phyloP scores from a whole-genome alignment of 1,284 basidiomycete genomes.

The Papiliotrema flavescens region DNA sequence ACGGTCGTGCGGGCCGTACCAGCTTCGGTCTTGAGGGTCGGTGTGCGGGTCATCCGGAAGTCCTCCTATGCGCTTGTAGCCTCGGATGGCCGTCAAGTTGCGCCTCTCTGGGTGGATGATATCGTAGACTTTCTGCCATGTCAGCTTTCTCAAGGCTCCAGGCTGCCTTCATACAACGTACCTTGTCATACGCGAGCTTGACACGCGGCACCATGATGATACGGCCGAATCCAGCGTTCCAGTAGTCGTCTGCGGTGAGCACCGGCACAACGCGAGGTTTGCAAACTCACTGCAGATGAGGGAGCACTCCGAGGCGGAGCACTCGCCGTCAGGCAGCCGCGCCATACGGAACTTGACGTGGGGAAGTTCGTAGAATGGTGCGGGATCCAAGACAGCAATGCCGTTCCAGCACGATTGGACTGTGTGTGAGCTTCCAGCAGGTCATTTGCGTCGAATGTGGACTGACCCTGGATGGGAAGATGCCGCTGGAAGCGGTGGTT shows the following conservation, averaged over 20 bases:
- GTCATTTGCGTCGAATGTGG: background rate
- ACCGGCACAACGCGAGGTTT: background rate
- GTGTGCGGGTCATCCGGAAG: constrained; percentile 88
- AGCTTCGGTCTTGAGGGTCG: constrained; percentile 88
- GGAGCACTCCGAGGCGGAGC: constrained; percentile 87
- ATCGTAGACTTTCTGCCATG: constrained; percentile 73
- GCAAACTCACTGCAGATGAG: constrained; percentile 78
- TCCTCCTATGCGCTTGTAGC: constrained; percentile 83
- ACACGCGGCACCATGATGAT: constrained; percentile 96
- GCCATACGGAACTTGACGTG: constrained; percentile 93
- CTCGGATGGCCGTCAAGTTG: constrained; percentile 88
- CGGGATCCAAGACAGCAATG: constrained; percentile 86
- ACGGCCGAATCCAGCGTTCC: constrained; percentile 84
- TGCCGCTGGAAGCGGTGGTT: constrained; percentile 79
- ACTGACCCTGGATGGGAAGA: constrained; percentile 69
- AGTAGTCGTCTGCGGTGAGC: constrained; percentile 59
- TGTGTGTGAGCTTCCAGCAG: constrained; percentile 6
- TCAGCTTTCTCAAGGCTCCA: background rate
- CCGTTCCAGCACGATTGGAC: constrained; percentile 98
- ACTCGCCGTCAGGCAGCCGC: constrained; percentile 69
- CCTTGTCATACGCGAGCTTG: constrained; percentile 87
- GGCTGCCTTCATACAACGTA: constrained; percentile 45
- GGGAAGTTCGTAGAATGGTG: constrained; percentile 82
- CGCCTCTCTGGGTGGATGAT: constrained; percentile 83
- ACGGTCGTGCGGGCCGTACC: constrained; percentile 90